phyloP scores from a whole-genome alignment of 108 stramenopile genomes.

The Chaetoceros tenuissimus region DNA sequence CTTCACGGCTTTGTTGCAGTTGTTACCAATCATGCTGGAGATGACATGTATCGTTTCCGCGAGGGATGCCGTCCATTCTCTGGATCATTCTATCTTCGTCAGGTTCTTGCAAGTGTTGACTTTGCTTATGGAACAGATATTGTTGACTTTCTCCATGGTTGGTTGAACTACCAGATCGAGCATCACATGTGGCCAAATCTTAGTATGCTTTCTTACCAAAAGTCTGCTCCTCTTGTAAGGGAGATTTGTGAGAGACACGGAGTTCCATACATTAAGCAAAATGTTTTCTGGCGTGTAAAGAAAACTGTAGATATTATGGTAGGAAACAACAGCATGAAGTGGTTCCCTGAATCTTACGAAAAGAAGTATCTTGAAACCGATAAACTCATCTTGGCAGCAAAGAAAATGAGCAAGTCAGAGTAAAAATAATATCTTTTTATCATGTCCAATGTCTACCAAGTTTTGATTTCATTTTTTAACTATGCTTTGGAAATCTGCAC shows the following conservation, averaged over 20 bases:
- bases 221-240: conserved; percentile 60
- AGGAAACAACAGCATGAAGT: conserved; percentile 69
- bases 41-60: conserved; percentile 88
- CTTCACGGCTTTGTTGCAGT: conserved; percentile 77
- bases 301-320: conserved; percentile 86
- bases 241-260: conserved; percentile 73
- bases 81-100: conserved; percentile 81
- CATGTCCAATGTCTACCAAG: too few relatives aligned
- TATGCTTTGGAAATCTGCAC: too few relatives aligned
- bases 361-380: conserved; percentile 39
- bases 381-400: conserved; percentile 11
- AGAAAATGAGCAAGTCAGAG: background rate
- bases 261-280: conserved; percentile 84
- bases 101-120: conserved; percentile 78
- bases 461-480: too few relatives aligned
- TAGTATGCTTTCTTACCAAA: conserved; percentile 81
- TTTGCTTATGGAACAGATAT: conserved; percentile 67
- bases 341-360: conserved; percentile 74
- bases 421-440: too few relatives aligned
- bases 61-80: conserved; percentile 72
- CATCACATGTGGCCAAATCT: conserved; percentile 88
- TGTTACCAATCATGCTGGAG: conserved; percentile 86
- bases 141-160: conserved; percentile 82
- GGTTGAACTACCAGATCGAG: conserved; percentile 88
- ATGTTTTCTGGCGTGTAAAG: conserved; percentile 63